phyloP scores from a whole-genome alignment of 2,329 filamentous ascomycete genomes.

The Aspergillus sergii region DNA sequence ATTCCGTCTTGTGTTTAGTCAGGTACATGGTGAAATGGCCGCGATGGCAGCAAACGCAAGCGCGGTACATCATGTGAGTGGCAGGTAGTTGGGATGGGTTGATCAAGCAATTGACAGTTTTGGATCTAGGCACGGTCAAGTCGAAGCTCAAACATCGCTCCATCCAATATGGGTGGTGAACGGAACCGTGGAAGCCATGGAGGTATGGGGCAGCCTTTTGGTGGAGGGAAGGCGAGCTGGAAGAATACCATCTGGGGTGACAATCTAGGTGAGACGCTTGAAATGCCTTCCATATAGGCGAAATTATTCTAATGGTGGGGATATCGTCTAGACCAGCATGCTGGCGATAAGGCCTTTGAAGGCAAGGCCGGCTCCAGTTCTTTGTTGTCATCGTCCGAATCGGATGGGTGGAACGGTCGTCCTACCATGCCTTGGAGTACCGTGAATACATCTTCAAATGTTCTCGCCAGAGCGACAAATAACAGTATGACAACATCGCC shows the following conservation, averaged over 20 bases:
- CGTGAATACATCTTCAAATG: conserved; percentile 49
- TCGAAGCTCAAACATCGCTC: conserved; percentile 43
- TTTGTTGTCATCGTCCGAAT: conserved; percentile 68
- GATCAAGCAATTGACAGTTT: conserved; percentile 15
- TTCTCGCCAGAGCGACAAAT: conserved; percentile 48
- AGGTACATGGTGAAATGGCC: conserved; percentile 31
- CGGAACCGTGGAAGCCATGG: conserved; percentile 41
- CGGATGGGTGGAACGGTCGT: conserved; percentile 62
- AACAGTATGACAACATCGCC: conserved; percentile 60
- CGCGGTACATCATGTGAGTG: conserved; percentile 42
- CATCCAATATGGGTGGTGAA: conserved; percentile 39
- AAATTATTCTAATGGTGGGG: neutral
- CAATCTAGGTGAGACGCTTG: conserved; percentile 37
- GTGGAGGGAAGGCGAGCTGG: conserved; percentile 46
- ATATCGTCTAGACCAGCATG: conserved; percentile 28
- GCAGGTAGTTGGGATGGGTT: neutral
- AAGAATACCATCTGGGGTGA: conserved; percentile 58
- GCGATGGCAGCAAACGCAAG: conserved; percentile 40
- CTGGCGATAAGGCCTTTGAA: conserved; percentile 43
- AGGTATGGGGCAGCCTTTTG: conserved; percentile 48
- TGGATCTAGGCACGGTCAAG: conserved; percentile 32
- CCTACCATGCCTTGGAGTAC: conserved; percentile 62
- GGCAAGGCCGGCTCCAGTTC: conserved; percentile 70
- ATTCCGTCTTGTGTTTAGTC: conserved; percentile 9
- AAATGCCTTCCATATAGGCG: conserved; percentile 22